Evolutionary conservation across 2,329 filamentous ascomycete species (phyloP), one percentile per base, ranked within the genome.

Genomic region (Alternaria novae-zelandiae): DNA sequence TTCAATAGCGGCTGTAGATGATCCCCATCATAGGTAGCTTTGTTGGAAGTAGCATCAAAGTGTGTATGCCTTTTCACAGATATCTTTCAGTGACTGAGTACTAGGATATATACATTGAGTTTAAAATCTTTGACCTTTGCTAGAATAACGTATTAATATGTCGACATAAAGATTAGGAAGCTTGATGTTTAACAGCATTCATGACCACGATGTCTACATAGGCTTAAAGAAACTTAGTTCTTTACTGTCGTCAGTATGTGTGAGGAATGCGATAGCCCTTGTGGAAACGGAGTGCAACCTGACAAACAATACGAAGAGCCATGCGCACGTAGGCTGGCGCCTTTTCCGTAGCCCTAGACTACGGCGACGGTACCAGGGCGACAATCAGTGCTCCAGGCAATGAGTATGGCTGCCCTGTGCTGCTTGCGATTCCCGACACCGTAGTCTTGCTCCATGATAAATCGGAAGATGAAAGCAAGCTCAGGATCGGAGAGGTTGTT

Each of bases 1-100:
- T 71, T 58, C 74, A 77, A 63, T 58, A 60, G 26, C 12, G 36
- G 36, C 3, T 1, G 0, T 3, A 15, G 36, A 41, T 41, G 36
- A 41, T 41, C 1, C n/a, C 36, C n/a, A 17, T 41, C 0, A 0
- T 17, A 17, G 15, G 36, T 11, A 10, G n/a, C 36, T 41, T 17
- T 41, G 36, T 41, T 41, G 5, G 15, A 41, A n/a, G 15, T 10
- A 10, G 32, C 3, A 41, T 41, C 32, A 36, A n/a, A n/a, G n/a
- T n/a, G n/a, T n/a, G 21, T 21, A 21, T 21, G 21, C 21, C 21
- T 21, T 21, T 21, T 21, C 21, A 4, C 7, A 36, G 32, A 3
- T 36, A 1, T 32, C 12, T 7, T 7, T 15, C 1, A 15, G 12
- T 2, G 30, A 32, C 13, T 15, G 6, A 32, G 4, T 4, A 8